Conservation (phyloP, 2,329 filamentous ascomycete genomes). For the Nannizziopsis arthrosporioides region DNA sequence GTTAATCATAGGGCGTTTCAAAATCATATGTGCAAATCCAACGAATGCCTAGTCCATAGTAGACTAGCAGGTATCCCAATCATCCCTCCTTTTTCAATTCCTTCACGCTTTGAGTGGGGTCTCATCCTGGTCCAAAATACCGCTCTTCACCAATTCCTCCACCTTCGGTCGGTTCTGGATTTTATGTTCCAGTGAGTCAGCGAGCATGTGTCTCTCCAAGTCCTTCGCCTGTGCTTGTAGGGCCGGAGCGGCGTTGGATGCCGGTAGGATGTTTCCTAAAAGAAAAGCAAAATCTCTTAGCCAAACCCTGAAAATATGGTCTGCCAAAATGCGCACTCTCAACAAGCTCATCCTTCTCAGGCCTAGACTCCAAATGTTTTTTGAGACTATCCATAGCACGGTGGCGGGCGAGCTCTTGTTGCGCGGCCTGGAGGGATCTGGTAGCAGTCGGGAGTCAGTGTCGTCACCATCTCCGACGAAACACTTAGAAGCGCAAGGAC, state of each 20-base stretch:
- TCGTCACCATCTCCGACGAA: neutral
- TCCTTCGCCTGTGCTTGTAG: conserved; percentile 72
- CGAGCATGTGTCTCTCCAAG: conserved; percentile 78
- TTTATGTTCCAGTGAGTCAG: conserved; percentile 76
- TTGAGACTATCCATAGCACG: conserved; percentile 51
- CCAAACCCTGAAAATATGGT: neutral
- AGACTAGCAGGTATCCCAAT: neutral
- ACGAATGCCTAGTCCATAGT: neutral
- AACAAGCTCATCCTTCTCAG: conserved; percentile 62
- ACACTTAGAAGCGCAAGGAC: conserved; percentile 17
- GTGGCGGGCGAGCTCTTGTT: conserved; percentile 54
- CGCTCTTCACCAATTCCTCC: conserved; percentile 64
- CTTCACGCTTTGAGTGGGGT: conserved; percentile 25
- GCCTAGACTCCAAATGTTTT: conserved; percentile 51
- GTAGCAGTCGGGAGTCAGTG: neutral
- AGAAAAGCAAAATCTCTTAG: neutral
- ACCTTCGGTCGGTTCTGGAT: conserved; percentile 65
- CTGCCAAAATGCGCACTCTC: conserved; percentile 49
- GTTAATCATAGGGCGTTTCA: neutral
- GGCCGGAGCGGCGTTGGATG: conserved; percentile 63
- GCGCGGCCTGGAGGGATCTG: conserved; percentile 44
- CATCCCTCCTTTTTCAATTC: neutral
- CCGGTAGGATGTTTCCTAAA: conserved; percentile 74
- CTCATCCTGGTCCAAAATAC: conserved; percentile 60
- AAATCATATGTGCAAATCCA: neutral